phyloP scores from a whole-genome alignment of 805 yeast genomes.

The Candida sanyiensis region DNA sequence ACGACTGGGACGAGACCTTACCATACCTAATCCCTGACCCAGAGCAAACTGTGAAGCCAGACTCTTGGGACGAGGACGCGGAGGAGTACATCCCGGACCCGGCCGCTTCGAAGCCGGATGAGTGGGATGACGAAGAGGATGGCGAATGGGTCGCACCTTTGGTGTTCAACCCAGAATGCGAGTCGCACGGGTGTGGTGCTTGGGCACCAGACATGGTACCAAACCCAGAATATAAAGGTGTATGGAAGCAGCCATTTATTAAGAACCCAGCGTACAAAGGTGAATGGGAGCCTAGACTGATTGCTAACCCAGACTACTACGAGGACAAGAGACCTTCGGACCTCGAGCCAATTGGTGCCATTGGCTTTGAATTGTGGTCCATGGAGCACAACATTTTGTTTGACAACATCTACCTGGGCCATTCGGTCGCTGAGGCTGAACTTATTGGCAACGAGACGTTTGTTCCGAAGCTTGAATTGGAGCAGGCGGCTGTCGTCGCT shows the following conservation, averaged over 20 bases:
- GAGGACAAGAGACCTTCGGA: slow-evolving; percentile 55
- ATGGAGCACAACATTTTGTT: slow-evolving; percentile 71
- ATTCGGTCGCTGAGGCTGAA: slow-evolving; percentile 81
- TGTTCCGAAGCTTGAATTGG: slow-evolving; percentile 46
- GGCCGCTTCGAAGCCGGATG: slow-evolving; percentile 57
- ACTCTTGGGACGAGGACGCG: slow-evolving; percentile 69
- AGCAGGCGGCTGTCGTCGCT: slow-evolving; percentile 37
- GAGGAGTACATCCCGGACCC: slow-evolving; percentile 62
- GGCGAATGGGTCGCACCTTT: slow-evolving; percentile 78
- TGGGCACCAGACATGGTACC: slow-evolving; percentile 66
- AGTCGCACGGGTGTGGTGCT: slow-evolving; percentile 67
- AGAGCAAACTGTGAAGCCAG: slow-evolving; percentile 54
- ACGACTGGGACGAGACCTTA: slow-evolving; percentile 74
- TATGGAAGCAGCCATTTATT: slow-evolving; percentile 66
- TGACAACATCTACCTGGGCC: slow-evolving; percentile 83
- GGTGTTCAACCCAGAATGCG: slow-evolving; percentile 71
- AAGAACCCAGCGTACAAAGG: slow-evolving; percentile 77
- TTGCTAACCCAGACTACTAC: slow-evolving; percentile 65
- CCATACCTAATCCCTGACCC: slow-evolving; percentile 66
- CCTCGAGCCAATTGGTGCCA: slow-evolving; percentile 64
- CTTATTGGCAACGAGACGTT: slow-evolving; percentile 72
- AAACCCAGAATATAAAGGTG: slow-evolving; percentile 71
- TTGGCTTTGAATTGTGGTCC: slow-evolving; percentile 89
- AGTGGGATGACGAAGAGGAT: slow-evolving; percentile 88
- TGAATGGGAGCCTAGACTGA: slow-evolving; percentile 61